Percentiles rank a stretch among this genome's conserved stretches.
These are phyloP conservation scores for Tausonia pullulans DNA, from an alignment of 1,284 basidiomycete species.

Conservation along the genomic window DNA sequence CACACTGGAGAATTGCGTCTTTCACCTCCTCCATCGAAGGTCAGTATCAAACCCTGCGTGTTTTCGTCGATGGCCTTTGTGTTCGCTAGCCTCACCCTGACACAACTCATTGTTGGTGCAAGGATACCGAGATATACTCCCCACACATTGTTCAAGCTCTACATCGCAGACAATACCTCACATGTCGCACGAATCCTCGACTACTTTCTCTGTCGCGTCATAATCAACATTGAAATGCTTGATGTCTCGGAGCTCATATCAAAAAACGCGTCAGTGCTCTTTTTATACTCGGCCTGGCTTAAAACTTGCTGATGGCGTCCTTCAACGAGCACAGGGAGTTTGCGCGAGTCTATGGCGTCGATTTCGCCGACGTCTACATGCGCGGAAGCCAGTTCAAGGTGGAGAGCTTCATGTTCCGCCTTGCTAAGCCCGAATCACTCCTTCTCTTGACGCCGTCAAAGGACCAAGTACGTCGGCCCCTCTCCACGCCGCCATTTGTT, in stretches of 20 bases:
- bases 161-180: conserved; percentile 46
- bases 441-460: conserved; percentile 77
- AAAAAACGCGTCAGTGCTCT: conserved; percentile 63
- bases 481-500: background rate
- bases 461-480: conserved; percentile 49
- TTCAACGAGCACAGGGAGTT: conserved; percentile 56
- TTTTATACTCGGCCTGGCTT: background rate
- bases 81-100: background rate
- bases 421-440: conserved; percentile 93
- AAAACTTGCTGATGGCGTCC: background rate
- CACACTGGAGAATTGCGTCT: conserved; percentile 81
- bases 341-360: conserved; percentile 90
- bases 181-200: conserved; percentile 48
- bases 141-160: conserved; percentile 61
- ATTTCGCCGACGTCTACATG: conserved; percentile 89
- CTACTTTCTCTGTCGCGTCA: conserved; percentile 53
- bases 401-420: conserved; percentile 94
- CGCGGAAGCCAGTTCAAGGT: conserved; percentile 97
- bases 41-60: conserved; percentile 28
- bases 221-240: conserved; percentile 62
- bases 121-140: conserved; percentile 63
- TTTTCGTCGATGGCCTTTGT: background rate
- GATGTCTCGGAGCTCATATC: conserved; percentile 69
- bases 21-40: conserved; percentile 64
- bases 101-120: conserved; percentile 26